Evolutionary conservation across 306 rosid genomes (phyloP), one percentile per base, ranked within the genome.

Genomic region (Cicer yamashitae): DNA sequence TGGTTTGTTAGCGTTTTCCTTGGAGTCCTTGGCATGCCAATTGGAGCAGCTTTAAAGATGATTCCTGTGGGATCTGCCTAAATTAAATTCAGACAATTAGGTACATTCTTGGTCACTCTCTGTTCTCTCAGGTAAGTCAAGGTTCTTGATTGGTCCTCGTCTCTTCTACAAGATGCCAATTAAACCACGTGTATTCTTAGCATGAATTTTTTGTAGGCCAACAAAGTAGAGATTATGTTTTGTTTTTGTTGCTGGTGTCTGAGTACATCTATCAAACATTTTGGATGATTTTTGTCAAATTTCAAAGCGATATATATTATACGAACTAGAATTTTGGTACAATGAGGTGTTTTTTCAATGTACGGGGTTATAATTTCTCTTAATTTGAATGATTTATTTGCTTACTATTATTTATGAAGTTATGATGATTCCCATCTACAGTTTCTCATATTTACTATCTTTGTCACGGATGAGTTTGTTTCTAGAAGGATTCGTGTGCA

Each of bases 1-100:
- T 94, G 97, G 99, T 64, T 85, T 34, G 81, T 75, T 37, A 82
- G 92, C 30, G 56, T 94, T 79, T 17, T 87, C 47, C 73, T 89
- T 46, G 99, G 99, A 59, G 87, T 89, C 82, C 85, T 94, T 64
- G 97, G 99, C 75, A 92, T 92, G 96, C 99, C 97, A 65, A 44
- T 94, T 63, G 92, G 96, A 37, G 99, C 96, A 63, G 92, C 87
- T 78, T 67, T 94, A 65, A 94, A 94, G 82, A 83, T 89, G 87
- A 85, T 92, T 37, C 96, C 93, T 2, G 91, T 87, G 52, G 86
- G 84, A 62, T 83, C 79, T 77, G 72, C 37, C 83, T 81, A 89
- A 88, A 63, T 68, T 53, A 52, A 61, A 30, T 69, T 48, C 60
- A 51, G 84, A 71, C 78, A 45, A 75, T 65, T 59, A 76, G 87